A percentile compares a stretch with the other conserved stretches of the same genome.
Conservation (phyloP, 164 flowering plant species). For the Hamamelis virginiana region DNA sequence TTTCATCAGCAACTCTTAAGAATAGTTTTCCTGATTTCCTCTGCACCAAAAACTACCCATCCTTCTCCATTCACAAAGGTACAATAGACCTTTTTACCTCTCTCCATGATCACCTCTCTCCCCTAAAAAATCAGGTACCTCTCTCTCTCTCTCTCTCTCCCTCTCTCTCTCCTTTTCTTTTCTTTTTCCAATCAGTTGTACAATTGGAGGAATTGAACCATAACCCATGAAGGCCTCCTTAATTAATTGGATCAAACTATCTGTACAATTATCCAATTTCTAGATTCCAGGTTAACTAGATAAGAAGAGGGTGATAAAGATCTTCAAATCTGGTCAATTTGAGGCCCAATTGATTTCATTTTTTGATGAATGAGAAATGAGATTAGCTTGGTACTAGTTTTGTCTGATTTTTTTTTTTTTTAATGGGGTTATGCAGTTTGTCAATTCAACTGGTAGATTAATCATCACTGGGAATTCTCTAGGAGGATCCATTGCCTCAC, state of each 20-base stretch:
- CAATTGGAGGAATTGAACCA: no score
- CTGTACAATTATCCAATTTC: no score
- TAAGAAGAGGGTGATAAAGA: no score
- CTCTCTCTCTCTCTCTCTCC: neutral
- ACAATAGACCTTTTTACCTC: conserved; percentile 23
- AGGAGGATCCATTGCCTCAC: conserved; percentile 54
- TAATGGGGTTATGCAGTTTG: conserved; percentile 12
- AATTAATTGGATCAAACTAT: no score
- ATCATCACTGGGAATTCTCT: conserved; percentile 43
- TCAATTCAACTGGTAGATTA: conserved; percentile 3
- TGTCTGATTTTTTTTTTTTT: neutral
- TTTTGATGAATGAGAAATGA: neutral
- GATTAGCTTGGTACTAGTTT: no score
- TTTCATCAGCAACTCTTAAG: conserved; percentile 11
- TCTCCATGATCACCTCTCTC: conserved; percentile 12
- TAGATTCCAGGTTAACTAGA: no score
- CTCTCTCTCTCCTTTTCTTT: neutral
- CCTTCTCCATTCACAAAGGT: conserved; percentile 25
- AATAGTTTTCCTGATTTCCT: conserved; percentile 22
- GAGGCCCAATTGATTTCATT: neutral
- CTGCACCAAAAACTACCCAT: conserved; percentile 14
- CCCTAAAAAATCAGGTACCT: conserved; percentile 18
- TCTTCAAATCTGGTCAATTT: no score
- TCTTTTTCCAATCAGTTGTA: neutral
- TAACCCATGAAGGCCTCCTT: no score